These are phyloP conservation scores for Antrodiella citrinella DNA, from an alignment of 768 basidiomycete species.

Conservation along the genomic window DNA sequence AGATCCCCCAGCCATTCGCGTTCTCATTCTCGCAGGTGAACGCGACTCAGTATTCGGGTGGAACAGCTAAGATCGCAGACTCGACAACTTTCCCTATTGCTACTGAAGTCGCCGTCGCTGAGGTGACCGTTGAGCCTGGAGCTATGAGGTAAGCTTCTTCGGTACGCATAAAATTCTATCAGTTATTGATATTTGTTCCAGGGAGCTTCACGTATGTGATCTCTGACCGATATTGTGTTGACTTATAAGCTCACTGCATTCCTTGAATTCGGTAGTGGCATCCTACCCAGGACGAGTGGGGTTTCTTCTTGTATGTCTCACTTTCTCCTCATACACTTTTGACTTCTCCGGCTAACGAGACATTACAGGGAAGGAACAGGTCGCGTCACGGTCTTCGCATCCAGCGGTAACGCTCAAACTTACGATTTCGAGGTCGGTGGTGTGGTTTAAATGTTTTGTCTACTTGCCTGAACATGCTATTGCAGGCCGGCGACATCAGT, in stretches of 20 bases:
- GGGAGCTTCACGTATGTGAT: slow-evolving; percentile 34
- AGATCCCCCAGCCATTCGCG: slow-evolving; percentile 37
- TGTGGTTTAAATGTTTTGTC: slow-evolving; percentile 33
- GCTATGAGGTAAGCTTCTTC: slow-evolving; percentile 38
- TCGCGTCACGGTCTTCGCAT: slow-evolving; percentile 32
- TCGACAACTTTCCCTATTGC: slow-evolving; percentile 41
- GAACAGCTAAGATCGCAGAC: slow-evolving; percentile 50
- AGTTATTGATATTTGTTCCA: slow-evolving; percentile 1
- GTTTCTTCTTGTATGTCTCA: slow-evolving; percentile 14
- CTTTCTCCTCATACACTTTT: not conserved
- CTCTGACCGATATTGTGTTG: not conserved
- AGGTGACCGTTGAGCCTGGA: no score
- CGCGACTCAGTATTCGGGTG: slow-evolving; percentile 37
- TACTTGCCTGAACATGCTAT: no score
- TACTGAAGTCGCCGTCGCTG: slow-evolving; percentile 48
- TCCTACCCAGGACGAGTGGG: slow-evolving; percentile 37
- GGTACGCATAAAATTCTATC: not conserved
- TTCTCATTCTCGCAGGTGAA: slow-evolving; percentile 42
- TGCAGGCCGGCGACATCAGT: slow-evolving; percentile 1
- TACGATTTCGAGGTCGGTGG: slow-evolving; percentile 30
- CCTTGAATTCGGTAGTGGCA: slow-evolving; percentile 32
- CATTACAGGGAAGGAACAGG: slow-evolving; percentile 28
- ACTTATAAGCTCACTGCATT: not conserved
- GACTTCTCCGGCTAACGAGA: not conserved
- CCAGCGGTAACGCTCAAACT: slow-evolving; percentile 28